Evolutionary conservation across 148 eudicot genomes (phyloP), one percentile per base, ranked within the genome.

Genomic region (Suaeda aralocaspica): DNA sequence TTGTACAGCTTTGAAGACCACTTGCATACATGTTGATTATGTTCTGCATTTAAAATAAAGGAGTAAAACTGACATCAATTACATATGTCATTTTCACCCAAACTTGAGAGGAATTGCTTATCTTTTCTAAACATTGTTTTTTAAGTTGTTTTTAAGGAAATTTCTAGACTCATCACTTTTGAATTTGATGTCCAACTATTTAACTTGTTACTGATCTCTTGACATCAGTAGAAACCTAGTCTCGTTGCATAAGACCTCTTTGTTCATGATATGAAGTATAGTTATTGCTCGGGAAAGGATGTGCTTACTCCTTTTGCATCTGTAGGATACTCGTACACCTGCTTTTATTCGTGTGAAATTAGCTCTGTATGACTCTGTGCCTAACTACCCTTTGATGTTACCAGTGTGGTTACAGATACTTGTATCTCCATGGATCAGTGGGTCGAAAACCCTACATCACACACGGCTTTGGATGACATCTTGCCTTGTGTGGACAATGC

Each of bases 381-480:
- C 51, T 68, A 46, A 69, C 44, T 29, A 34, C 57, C 53, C 19
- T 46, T 29, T 73, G 28, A 19, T 69, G 44, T 18, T 34, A 33
- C 31, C 70, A 92, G 98, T 78, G 86, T 83, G 59, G 84, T 83
- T 59, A 95, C 91, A 69, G 98, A 93, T 66, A 91, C 97, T 9
- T 93, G 98, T 77, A 86, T 84, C 19, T 89, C 92, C 45, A 91
- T 93, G 96, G 82, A 91, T 53, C 80, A 90, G 34, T 93, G 98
- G 98, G 97, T 91, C 52, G 78, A 76, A 59, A 78, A 87, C 73
- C 96, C 96, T 5, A 82, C 82, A 30, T 88, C 86, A 31, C 89
- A 93, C 67, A 87, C 96, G 0, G 92, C 98, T 41, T 72, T 91
- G 52, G 95, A 88, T 61, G 90, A 87, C 45, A 89, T 90, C 21